Evolutionary conservation across 2,329 filamentous ascomycete species (phyloP).

Genomic region (Fusarium nygamai): DNA sequence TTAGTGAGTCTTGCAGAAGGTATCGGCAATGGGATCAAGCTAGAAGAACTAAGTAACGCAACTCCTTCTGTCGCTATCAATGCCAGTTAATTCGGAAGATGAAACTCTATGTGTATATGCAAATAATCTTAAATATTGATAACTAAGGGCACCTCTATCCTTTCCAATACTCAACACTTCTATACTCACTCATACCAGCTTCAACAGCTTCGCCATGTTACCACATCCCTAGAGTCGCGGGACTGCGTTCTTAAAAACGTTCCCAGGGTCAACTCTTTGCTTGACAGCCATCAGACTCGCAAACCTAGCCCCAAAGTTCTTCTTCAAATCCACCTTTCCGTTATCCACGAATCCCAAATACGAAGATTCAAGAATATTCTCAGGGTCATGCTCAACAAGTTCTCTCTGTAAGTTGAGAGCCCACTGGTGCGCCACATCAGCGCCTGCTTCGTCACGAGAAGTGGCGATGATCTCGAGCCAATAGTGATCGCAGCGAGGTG

Average conservation of each 20-base stretch:
- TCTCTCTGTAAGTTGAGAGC: background rate
- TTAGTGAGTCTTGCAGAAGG: accelerated
- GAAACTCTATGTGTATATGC: background rate
- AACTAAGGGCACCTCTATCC: background rate
- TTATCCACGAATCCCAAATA: background rate
- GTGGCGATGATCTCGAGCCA: background rate
- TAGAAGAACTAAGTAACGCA: accelerated
- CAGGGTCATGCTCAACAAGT: background rate
- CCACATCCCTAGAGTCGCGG: background rate
- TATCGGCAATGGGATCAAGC: background rate
- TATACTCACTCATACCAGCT: too few species aligned
- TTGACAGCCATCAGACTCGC: background rate
- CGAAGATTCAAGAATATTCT: background rate
- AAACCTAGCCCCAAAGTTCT: background rate
- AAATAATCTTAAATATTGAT: accelerated
- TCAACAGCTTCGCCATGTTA: background rate
- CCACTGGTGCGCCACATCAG: accelerated
- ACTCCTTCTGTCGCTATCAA: accelerated
- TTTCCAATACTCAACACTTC: too few species aligned
- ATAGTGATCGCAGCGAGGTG: background rate
- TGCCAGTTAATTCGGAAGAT: background rate
- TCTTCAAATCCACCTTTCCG: background rate
- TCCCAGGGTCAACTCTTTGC: background rate
- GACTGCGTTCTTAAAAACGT: accelerated
- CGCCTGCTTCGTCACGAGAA: background rate